phyloP scores from a whole-genome alignment of 108 stramenopile genomes.

The Phaeodactylum tricornutum region DNA sequence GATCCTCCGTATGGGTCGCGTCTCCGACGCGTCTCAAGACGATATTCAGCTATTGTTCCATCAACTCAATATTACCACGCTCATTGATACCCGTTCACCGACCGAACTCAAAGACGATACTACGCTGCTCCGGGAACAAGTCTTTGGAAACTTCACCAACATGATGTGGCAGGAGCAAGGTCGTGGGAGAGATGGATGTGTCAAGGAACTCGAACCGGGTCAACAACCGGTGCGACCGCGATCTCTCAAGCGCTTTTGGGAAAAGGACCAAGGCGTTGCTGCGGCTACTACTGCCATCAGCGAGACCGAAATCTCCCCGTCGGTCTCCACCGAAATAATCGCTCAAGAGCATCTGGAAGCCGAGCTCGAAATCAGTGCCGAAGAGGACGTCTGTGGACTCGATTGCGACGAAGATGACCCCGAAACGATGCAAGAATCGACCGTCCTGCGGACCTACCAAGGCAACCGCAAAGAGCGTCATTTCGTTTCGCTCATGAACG shows the following conservation, averaged over 20 bases:
- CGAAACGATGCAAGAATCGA: conserved; percentile 15
- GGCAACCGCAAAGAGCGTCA: conserved; percentile 74
- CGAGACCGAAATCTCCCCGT: background rate
- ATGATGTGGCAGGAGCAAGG: conserved; percentile 59
- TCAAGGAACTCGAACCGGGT: conserved; percentile 40
- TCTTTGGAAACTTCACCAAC: conserved; percentile 63
- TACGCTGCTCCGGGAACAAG: conserved; percentile 46
- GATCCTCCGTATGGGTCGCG: conserved; percentile 72
- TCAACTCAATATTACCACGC: conserved; percentile 51
- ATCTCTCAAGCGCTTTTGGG: conserved; percentile 23
- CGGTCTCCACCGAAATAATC: background rate
- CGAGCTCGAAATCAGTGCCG: conserved; percentile 4
- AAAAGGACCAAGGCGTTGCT: conserved; percentile 9
- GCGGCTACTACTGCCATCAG: background rate
- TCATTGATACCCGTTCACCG: conserved; percentile 78
- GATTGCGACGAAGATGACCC: conserved; percentile 41
- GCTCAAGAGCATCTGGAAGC: background rate
- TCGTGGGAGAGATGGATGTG: conserved; percentile 44
- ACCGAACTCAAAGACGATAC: conserved; percentile 83
- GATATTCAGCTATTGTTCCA: conserved; percentile 61
- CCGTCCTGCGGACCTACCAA: background rate
- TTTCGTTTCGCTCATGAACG: conserved; percentile 88
- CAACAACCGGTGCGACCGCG: conserved; percentile 33
- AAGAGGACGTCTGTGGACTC: conserved; percentile 37
- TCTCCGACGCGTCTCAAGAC: conserved; percentile 72